phyloP scores from a whole-genome alignment of 768 basidiomycete species.

The Lentinula aciculospora region DNA sequence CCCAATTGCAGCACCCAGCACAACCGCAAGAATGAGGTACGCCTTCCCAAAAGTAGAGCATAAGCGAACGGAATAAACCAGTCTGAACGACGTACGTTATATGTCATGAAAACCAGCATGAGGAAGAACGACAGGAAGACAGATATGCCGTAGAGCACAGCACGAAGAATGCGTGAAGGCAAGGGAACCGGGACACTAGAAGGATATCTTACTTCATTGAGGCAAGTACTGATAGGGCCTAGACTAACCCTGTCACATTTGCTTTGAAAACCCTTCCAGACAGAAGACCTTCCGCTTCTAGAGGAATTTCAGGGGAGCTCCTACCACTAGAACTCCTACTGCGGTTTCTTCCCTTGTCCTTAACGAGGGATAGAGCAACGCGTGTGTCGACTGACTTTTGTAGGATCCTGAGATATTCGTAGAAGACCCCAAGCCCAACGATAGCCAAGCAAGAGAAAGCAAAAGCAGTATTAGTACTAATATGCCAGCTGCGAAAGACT shows the following conservation, averaged over 20 bases:
- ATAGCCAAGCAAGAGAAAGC: slow-evolving; percentile 61
- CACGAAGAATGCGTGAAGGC: slow-evolving; percentile 49
- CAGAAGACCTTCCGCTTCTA: slow-evolving; percentile 53
- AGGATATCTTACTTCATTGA: neutral
- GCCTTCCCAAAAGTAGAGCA: slow-evolving; percentile 41
- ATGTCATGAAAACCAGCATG: slow-evolving; percentile 97
- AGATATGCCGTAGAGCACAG: slow-evolving; percentile 65
- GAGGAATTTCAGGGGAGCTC: slow-evolving; percentile 31
- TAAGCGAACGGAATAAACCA: neutral
- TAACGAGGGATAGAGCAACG: slow-evolving; percentile 47
- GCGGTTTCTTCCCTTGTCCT: slow-evolving; percentile 33
- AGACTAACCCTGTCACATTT: slow-evolving; percentile 36
- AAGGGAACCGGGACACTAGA: slow-evolving; percentile 46
- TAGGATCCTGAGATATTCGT: slow-evolving; percentile 72
- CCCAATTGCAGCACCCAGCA: slow-evolving; percentile 76
- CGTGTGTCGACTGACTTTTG: slow-evolving; percentile 52
- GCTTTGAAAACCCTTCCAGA: slow-evolving; percentile 37
- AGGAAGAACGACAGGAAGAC: slow-evolving; percentile 84
- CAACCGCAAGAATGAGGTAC: slow-evolving; percentile 79
- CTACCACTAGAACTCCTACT: slow-evolving; percentile 30
- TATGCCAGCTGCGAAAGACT: slow-evolving; percentile 78
- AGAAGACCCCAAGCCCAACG: slow-evolving; percentile 63
- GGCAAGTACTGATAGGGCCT: neutral
- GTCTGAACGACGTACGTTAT: slow-evolving; percentile 53
- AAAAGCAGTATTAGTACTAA: slow-evolving; percentile 51